A percentile compares a stretch with the other conserved stretches of the same genome.
phyloP scores from a whole-genome alignment of 495 filamentous ascomycete genomes.

The Xylaria telfairii region DNA sequence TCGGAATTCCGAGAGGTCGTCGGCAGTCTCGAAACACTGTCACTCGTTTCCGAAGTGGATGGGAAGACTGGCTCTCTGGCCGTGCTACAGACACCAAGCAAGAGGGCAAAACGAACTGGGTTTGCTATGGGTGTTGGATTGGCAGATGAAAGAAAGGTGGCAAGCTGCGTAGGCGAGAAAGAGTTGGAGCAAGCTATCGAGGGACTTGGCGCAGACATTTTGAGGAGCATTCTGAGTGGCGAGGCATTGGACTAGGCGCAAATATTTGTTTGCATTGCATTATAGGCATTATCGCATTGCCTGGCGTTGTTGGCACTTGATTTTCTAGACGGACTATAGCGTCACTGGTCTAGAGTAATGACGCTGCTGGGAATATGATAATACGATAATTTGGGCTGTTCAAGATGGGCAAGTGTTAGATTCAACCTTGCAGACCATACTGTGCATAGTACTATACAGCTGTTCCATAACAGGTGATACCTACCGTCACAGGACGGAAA shows the following conservation, averaged over 20 bases:
- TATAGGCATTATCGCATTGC: conserved; percentile 26
- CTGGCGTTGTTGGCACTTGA: conserved; percentile 15
- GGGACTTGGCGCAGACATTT: conserved; percentile 65
- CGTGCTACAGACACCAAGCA: conserved; percentile 63
- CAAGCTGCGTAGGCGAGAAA: conserved; percentile 77
- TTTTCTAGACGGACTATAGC: conserved; percentile 4
- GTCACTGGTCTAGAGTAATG: conserved; percentile 25
- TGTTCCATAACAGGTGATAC: background rate
- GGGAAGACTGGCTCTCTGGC: conserved; percentile 69
- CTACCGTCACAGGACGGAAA: background rate
- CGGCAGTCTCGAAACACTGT: conserved; percentile 84
- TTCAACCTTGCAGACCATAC: background rate
- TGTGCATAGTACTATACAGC: too few species aligned
- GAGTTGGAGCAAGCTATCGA: conserved; percentile 76
- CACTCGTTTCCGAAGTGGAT: conserved; percentile 78
- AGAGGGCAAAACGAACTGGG: conserved; percentile 55
- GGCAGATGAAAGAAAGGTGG: conserved; percentile 72
- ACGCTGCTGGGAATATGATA: background rate
- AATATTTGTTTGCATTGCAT: conserved; percentile 33
- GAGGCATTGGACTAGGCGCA: conserved; percentile 52
- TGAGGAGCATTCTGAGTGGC: conserved; percentile 60
- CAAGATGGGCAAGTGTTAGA: background rate
- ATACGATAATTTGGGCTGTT: background rate
- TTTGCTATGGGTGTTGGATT: conserved; percentile 40
- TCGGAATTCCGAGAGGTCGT: conserved; percentile 95